phyloP scores from a whole-genome alignment of 768 basidiomycete species.

The Exsudoporus frostii region DNA sequence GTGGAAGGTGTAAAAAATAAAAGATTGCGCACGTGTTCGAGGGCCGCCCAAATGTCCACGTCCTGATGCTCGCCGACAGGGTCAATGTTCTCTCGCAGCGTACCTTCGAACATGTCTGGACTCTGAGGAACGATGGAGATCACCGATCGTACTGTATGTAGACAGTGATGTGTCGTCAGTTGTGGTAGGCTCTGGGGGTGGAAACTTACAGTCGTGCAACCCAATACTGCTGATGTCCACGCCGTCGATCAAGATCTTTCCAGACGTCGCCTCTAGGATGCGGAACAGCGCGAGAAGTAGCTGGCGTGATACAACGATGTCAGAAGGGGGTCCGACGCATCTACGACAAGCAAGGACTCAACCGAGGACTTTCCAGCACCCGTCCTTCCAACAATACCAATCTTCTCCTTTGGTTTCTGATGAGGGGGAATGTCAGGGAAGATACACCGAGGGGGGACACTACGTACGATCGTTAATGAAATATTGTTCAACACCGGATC shows the following conservation, averaged over 20 bases:
- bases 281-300: slow-evolving; percentile 72
- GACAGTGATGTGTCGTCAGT: background rate
- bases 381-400: slow-evolving; percentile 86
- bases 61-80: slow-evolving; percentile 75
- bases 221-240: slow-evolving; percentile 77
- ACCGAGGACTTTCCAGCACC: slow-evolving; percentile 83
- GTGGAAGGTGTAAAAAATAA: too few species aligned
- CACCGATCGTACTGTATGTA: slow-evolving; percentile 57
- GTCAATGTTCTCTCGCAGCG: slow-evolving; percentile 85
- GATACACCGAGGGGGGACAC: background rate
- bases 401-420: slow-evolving; percentile 74
- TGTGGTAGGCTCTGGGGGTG: too few species aligned
- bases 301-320: slow-evolving; percentile 24
- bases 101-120: slow-evolving; percentile 68
- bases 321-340: background rate
- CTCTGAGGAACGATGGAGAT: slow-evolving; percentile 88
- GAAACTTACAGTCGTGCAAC: slow-evolving; percentile 48
- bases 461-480: slow-evolving; percentile 60
- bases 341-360: slow-evolving; percentile 13
- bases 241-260: slow-evolving; percentile 69
- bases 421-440: slow-evolving; percentile 1
- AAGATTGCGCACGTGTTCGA: slow-evolving; percentile 51
- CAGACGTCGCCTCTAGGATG: slow-evolving; percentile 67
- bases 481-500: slow-evolving; percentile 80
- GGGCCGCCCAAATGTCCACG: slow-evolving; percentile 81